Base-by-base conservation (phyloP, 2,329 filamentous ascomycete genomes). In the Coniochaeta sp. region DNA sequence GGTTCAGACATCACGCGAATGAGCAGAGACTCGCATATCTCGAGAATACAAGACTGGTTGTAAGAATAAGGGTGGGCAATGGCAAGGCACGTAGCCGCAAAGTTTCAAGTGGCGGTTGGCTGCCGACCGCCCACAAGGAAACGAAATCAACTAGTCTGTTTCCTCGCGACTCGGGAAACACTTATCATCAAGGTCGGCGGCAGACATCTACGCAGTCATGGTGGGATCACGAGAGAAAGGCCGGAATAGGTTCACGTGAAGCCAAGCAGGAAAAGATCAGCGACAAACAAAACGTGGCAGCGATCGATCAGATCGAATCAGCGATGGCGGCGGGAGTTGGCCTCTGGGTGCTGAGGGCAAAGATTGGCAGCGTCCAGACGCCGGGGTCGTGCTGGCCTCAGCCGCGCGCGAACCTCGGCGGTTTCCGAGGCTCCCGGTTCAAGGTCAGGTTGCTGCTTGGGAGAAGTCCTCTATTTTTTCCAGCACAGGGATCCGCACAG, bases 271-370 rank as follows among this genome's bases (percentile, higher is more conserved):
- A 31, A 26, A 38, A 22, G 54, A 56, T 36, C 54, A 38, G 54
- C 54, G 54, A 28, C 54, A 56, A 36, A 56, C 54, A 38, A 26
- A 56, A 36, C 54, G 33, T 56, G 31, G 54, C 54, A 38, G 6
- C 31, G 54, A 56, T 56, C 54, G 33, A 56, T 56, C 54, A 22
- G 54, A 31, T 52, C 54, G 54, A 38, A 56, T 56, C 54, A 38
- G 26, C 47, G 24, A 47, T 22, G 43, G 22, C 19, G 12, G 6
- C 22, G 43, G 24, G 4, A 9, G 12, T 47, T n/a, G 5, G 12
- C 14, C 22, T 47, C 43, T 24, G 6, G 5, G 19, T 47, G 9
- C 31, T 8, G 12, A 52, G 24, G 22, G 26, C 14, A 28, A 52
- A 52, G 26, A 52, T 52, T 47, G n/a, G 43, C 43, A 24, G 43